Conservation (phyloP, 805 yeast genomes). For the Nakazawaea wickerhamii region DNA sequence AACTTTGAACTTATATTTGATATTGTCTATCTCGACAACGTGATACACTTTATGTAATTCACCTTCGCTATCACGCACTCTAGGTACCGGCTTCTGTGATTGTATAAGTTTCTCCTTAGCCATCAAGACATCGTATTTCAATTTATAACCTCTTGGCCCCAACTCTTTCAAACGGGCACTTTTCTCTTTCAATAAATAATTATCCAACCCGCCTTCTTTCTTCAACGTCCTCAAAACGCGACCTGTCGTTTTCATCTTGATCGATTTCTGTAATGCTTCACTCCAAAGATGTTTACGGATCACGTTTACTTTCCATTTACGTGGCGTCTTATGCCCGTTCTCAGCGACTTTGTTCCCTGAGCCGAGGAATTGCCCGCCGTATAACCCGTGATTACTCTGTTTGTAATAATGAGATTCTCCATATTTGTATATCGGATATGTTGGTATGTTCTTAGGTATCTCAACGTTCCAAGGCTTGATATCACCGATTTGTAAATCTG, state of each 20-base stretch:
- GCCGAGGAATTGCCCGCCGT: slow-evolving; percentile 80
- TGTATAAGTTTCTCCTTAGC: slow-evolving; percentile 34
- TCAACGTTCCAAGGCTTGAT: slow-evolving; percentile 33
- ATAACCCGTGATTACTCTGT: slow-evolving; percentile 82
- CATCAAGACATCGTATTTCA: slow-evolving; percentile 66
- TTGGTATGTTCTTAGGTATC: slow-evolving; percentile 38
- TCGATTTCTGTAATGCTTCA: slow-evolving; percentile 55
- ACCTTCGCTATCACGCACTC: slow-evolving; percentile 25
- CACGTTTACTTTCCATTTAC: slow-evolving; percentile 79
- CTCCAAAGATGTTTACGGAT: slow-evolving; percentile 78
- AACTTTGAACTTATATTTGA: slow-evolving; percentile 43
- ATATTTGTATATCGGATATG: slow-evolving; percentile 67
- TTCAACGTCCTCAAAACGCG: slow-evolving; percentile 81
- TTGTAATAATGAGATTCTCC: slow-evolving; percentile 76
- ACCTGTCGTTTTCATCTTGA: slow-evolving; percentile 64
- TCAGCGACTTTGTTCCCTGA: slow-evolving; percentile 74
- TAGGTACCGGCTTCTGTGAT: slow-evolving; percentile 31
- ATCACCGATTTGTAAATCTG: slow-evolving; percentile 50
- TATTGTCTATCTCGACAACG: slow-evolving; percentile 35
- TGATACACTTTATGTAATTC: slow-evolving; percentile 41
- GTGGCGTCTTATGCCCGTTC: slow-evolving; percentile 63
- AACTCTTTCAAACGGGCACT: slow-evolving; percentile 87
- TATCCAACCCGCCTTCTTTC: slow-evolving; percentile 93
- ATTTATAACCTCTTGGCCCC: slow-evolving; percentile 89
- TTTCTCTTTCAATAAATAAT: slow-evolving; percentile 79